phyloP scores from a whole-genome alignment of 1,284 basidiomycete genomes.

The Fomitopsis palustris region DNA sequence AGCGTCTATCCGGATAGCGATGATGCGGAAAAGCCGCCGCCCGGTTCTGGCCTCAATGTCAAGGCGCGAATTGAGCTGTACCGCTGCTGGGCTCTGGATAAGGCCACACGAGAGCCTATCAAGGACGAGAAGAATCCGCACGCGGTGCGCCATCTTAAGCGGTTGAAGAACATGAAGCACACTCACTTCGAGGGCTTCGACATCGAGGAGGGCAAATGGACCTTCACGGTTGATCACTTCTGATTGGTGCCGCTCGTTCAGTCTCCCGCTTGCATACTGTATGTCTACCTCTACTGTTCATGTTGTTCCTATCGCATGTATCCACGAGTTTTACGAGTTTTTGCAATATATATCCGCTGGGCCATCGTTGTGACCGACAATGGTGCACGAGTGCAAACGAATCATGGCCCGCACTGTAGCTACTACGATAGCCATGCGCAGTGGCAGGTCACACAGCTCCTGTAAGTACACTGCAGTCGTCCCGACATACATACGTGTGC shows the following conservation, averaged over 20 bases:
- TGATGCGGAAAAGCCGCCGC: conserved; percentile 74
- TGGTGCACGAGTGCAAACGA: no score
- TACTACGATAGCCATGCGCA: no score
- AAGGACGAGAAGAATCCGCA: conserved; percentile 78
- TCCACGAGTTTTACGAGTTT: not conserved
- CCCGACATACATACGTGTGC: no score
- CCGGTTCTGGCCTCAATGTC: conserved; percentile 89
- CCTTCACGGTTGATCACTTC: conserved; percentile 93
- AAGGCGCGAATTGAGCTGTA: conserved; percentile 79
- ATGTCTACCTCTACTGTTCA: conserved; percentile 4
- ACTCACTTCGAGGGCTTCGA: conserved; percentile 87
- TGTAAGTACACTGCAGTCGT: no score
- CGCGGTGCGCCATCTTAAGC: conserved; percentile 77
- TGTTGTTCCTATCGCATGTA: conserved; percentile 4
- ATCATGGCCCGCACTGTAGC: no score
- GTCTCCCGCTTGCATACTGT: not conserved
- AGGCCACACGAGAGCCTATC: conserved; percentile 88
- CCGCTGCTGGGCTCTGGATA: conserved; percentile 88
- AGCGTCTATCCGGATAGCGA: conserved; percentile 91
- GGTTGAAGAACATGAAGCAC: conserved; percentile 81
- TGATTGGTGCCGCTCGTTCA: conserved; percentile 28
- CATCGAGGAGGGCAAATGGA: conserved; percentile 83
- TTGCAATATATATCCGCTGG: not conserved
- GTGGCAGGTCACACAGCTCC: no score
- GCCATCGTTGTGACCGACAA: no score